Evolutionary conservation across 495 filamentous ascomycete genomes (phyloP), one percentile per base, ranked within the genome.

Genomic region (Xylaria flabelliformis): DNA sequence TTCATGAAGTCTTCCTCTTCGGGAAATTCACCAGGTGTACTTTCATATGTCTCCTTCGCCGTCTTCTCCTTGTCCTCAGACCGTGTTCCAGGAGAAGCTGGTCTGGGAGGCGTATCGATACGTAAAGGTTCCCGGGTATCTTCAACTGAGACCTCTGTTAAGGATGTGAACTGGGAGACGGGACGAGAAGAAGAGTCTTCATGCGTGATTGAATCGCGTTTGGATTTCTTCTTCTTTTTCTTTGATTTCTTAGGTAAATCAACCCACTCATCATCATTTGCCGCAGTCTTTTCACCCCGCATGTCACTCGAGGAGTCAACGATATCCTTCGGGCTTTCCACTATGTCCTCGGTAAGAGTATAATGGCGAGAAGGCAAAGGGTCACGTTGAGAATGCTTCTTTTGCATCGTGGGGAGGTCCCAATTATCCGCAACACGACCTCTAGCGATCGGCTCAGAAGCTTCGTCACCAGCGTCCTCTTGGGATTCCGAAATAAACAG

Each of bases 71-170:
- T 74, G 19, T 71, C 51, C 32, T 72, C 70, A 26, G 42, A 39
- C 6, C 65, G 71, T 10, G 61, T 44, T 19, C 74, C 73, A 5
- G 24, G 59, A 29, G 64, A 64, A 12, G 56, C n/a, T 19, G 72
- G 66, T 44, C 69, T 72, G 32, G 73, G 62, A 34, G 74, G 74
- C 21, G 70, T 74, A 63, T 74, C 75, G 13, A 10, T 76, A 71
- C 79, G 70, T 36, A 71, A 76, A 32, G 77, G 78, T 4, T 78
- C 77, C 64, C 74, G 79, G 0, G 78, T 72, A 58, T 72, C 80
- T 39, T 65, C 69, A 32, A 74, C 59, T 17, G 78, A 81, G 10
- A 63, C 72, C 65, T 82, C 82, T 44, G 79, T 75, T 4, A 72
- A 67, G 34, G 80, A 65, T 53, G 59, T 66, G 12, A 78, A 76